phyloP scores from a whole-genome alignment of 2,329 filamentous ascomycete genomes.

The Curvularia sp. region DNA sequence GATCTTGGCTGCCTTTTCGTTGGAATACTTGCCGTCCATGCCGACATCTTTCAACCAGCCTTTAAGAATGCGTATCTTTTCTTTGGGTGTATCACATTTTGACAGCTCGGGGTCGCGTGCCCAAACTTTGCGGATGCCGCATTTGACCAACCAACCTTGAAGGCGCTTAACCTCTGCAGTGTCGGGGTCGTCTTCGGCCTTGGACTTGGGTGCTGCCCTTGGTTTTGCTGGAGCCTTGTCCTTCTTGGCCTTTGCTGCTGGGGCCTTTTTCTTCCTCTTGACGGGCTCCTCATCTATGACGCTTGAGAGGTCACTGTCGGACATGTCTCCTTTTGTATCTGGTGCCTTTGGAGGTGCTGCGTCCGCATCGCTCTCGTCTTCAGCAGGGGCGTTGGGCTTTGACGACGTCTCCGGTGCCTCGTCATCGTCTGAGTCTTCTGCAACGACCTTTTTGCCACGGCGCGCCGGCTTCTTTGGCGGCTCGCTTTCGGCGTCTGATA shows the following conservation, averaged over 20 bases:
- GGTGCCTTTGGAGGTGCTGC: conserved; percentile 20
- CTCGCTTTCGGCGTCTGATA: conserved; percentile 38
- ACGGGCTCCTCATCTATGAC: conserved; percentile 78
- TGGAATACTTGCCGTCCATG: conserved; percentile 88
- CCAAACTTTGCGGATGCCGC: conserved; percentile 93
- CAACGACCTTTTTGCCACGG: conserved; percentile 36
- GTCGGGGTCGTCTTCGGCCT: conserved; percentile 61
- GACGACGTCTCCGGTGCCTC: conserved; percentile 20
- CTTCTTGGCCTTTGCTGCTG: conserved; percentile 35
- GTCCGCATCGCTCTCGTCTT: conserved; percentile 26
- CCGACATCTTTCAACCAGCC: conserved; percentile 79
- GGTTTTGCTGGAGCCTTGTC: conserved; percentile 49
- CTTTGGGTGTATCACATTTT: conserved; percentile 72
- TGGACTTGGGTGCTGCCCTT: conserved; percentile 48
- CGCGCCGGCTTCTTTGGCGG: conserved; percentile 34
- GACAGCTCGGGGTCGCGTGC: conserved; percentile 73
- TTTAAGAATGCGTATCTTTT: conserved; percentile 83
- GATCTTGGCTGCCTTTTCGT: conserved; percentile 83
- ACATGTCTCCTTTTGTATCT: conserved; percentile 40
- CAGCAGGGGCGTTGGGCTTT: conserved; percentile 15
- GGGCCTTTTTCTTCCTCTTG: conserved; percentile 55
- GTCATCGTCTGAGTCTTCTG: conserved; percentile 41
- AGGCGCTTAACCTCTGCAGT: conserved; percentile 85
- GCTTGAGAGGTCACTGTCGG: conserved; percentile 72
- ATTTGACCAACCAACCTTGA: conserved; percentile 86